A percentile compares a stretch with the other conserved stretches of the same genome.
These are phyloP conservation scores for Aspergillus haitiensis DNA, from an alignment of 495 filamentous ascomycete genomes.

Conservation along the genomic window DNA sequence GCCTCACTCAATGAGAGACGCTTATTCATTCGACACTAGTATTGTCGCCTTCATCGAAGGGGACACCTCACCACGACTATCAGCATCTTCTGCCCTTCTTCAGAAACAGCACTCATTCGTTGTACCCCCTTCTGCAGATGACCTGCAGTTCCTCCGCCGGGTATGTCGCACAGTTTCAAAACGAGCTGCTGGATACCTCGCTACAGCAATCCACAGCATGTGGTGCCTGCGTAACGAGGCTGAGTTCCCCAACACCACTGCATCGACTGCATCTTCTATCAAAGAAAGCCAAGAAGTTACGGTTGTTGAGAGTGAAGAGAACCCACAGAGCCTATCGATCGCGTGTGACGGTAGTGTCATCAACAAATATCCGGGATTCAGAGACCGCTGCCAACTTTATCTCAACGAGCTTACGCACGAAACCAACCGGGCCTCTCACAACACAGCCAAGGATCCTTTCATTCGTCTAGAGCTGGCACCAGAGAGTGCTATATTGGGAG, in stretches of 20 bases:
- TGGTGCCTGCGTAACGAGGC: constrained; percentile 56
- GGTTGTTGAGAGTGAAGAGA: constrained; percentile 39
- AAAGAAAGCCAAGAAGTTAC: constrained; percentile 45
- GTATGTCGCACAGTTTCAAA: constrained; percentile 55
- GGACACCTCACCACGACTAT: constrained; percentile 49
- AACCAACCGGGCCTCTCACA: constrained; percentile 21
- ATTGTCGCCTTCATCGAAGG: constrained; percentile 59
- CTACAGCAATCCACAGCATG: constrained; percentile 64
- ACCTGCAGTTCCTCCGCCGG: constrained; percentile 57
- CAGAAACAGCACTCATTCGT: constrained; percentile 52
- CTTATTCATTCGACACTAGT: constrained; percentile 69
- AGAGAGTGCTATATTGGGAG: constrained; percentile 57
- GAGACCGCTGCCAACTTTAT: constrained; percentile 50
- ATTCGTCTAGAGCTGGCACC: constrained; percentile 50
- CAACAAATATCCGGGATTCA: constrained; percentile 60
- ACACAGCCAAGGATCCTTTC: constrained; percentile 24
- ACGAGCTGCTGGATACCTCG: constrained; percentile 63
- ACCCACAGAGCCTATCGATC: constrained; percentile 42
- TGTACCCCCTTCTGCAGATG: constrained; percentile 45
- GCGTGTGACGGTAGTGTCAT: constrained; percentile 61
- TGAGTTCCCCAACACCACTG: constrained; percentile 34
- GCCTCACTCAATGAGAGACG: constrained; percentile 58
- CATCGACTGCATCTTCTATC: constrained; percentile 27
- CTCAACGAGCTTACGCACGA: constrained; percentile 47
- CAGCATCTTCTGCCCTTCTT: constrained; percentile 48